These are phyloP conservation scores for Ceratocystis colombiana DNA, from an alignment of 2,329 filamentous ascomycete species.

Conservation along the genomic window DNA sequence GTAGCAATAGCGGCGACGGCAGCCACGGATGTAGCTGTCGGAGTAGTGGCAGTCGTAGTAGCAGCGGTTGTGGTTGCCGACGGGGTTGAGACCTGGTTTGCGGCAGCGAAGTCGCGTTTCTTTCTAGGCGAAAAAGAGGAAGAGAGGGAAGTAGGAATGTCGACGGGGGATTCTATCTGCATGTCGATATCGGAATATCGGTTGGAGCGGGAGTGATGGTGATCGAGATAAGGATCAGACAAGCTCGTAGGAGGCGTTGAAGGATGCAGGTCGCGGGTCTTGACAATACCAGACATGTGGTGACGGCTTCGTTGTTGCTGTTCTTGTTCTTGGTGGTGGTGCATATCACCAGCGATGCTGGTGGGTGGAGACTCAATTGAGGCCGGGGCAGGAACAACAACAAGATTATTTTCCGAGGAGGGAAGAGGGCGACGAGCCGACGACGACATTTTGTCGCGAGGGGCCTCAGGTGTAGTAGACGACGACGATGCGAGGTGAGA, in stretches of 20 bases:
- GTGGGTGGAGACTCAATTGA: slow-evolving; percentile 23
- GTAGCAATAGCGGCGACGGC: slow-evolving; percentile 8
- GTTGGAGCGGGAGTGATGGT: not conserved
- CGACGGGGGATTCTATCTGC: not conserved
- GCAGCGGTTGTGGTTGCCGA: not conserved
- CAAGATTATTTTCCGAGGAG: not conserved
- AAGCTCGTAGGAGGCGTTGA: slow-evolving; percentile 13
- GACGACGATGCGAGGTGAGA: not conserved
- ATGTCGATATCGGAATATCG: not conserved
- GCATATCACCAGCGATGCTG: slow-evolving; percentile 19
- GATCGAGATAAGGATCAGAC: not conserved
- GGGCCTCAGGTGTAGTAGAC: not conserved
- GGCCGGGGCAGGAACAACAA: slow-evolving; percentile 1
- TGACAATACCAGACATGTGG: slow-evolving; percentile 1
- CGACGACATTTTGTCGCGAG: not conserved
- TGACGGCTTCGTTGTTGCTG: too few species aligned
- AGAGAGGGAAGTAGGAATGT: not conserved
- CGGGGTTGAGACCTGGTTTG: not conserved
- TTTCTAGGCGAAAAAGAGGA: not conserved
- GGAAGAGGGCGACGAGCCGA: slow-evolving; percentile 1
- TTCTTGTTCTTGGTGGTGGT: not conserved
- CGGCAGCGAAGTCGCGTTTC: not conserved
- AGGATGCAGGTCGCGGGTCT: slow-evolving; percentile 2
- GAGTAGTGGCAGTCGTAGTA: slow-evolving; percentile 2
- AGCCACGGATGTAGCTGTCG: not conserved